Evolutionary conservation across 108 stramenopile genomes (phyloP).

Genomic region (Craspedostauros australis): DNA sequence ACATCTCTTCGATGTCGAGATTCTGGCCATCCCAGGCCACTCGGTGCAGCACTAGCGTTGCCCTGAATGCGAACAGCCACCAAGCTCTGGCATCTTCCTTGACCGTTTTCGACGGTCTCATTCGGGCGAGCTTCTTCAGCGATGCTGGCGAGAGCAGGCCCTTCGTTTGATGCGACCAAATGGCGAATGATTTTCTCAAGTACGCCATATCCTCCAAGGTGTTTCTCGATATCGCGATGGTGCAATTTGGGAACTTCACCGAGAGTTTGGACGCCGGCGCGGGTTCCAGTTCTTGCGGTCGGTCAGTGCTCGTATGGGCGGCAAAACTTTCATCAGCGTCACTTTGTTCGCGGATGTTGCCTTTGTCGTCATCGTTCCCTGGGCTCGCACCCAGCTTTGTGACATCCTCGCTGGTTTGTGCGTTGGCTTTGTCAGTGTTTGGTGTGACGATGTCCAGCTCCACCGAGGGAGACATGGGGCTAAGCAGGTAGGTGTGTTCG

Average conservation of each 20-base stretch:
- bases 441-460: conserved; percentile 32
- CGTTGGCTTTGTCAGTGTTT: not conserved
- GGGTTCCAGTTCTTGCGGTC: conserved; percentile 1
- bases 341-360: too few relatives aligned
- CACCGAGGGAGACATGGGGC: conserved; percentile 64
- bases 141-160: conserved; percentile 21
- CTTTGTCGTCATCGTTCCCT: too few relatives aligned
- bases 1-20: not conserved
- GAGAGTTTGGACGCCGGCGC: conserved; percentile 14
- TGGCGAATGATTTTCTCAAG: conserved; percentile 45
- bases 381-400: too few relatives aligned
- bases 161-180: conserved; percentile 35
- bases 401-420: too few relatives aligned
- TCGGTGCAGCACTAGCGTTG: conserved; percentile 28
- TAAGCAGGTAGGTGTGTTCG: conserved; percentile 48
- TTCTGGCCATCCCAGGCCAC: not conserved
- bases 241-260: conserved; percentile 57
- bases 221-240: conserved; percentile 34
- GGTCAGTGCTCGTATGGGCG: too few relatives aligned
- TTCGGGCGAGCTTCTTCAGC: conserved; percentile 21
- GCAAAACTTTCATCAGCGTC: too few relatives aligned
- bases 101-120: conserved; percentile 28
- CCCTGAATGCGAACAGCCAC: conserved; percentile 59
- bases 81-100: conserved; percentile 35
- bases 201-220: conserved; percentile 66